These are phyloP conservation scores for Penicillium manginii DNA, from an alignment of 495 filamentous ascomycete genomes.

Conservation along the genomic window DNA sequence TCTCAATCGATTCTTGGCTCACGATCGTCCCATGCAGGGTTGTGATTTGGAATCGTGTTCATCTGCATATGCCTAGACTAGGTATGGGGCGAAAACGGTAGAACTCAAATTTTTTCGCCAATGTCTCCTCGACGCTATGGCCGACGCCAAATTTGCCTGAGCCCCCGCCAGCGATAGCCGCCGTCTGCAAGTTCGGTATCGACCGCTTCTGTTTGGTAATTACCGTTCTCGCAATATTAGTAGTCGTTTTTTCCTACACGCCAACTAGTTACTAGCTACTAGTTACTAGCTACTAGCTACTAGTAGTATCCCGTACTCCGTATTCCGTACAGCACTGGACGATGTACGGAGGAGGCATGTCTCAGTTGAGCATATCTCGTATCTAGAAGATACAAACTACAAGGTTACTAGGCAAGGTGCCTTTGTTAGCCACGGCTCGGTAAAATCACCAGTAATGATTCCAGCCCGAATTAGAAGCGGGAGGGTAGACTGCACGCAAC, in stretches of 20 bases:
- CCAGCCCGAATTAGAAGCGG: background rate
- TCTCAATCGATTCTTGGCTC: background rate
- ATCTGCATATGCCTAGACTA: background rate
- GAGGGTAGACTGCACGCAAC: too few species aligned
- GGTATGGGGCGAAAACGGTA: background rate
- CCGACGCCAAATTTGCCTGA: slow-evolving; percentile 20
- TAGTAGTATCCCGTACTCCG: too few species aligned
- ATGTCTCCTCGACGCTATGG: slow-evolving; percentile 11
- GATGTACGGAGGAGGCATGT: too few species aligned
- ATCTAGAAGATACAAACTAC: too few species aligned
- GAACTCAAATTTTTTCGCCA: background rate
- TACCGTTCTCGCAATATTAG: slow-evolving; percentile 6
- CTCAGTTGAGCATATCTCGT: too few species aligned
- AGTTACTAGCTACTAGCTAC: too few species aligned
- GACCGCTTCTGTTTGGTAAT: background rate
- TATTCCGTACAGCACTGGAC: background rate
- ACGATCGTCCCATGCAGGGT: background rate
- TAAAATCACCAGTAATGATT: background rate
- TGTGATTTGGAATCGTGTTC: background rate
- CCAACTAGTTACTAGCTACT: background rate
- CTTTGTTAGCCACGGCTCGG: background rate
- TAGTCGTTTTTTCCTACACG: background rate
- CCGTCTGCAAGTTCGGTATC: slow-evolving; percentile 22
- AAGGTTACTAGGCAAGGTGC: too few species aligned
- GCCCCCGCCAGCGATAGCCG: slow-evolving; percentile 34